Percentiles rank a stretch among this genome's conserved stretches.
Conservation (phyloP, 257 asterid genomes). For the Thymus mandschuricus region DNA sequence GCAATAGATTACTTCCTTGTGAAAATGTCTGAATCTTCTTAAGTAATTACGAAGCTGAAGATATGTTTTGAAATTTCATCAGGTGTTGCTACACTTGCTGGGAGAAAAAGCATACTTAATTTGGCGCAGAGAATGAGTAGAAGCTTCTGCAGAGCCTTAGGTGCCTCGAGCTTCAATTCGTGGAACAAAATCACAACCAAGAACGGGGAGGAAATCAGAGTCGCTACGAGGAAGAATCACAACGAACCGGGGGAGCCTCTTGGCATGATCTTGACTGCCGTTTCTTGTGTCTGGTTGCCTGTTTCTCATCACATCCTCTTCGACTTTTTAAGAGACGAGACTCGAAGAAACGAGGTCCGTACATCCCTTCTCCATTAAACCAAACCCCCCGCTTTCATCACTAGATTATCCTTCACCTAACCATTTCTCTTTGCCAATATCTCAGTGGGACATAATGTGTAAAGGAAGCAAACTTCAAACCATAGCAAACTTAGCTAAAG, state of each 20-base stretch:
- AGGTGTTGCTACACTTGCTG: constrained; percentile 86
- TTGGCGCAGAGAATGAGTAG: constrained; percentile 81
- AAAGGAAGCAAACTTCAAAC: constrained; percentile 57
- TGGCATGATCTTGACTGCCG: constrained; percentile 75
- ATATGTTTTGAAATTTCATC: constrained; percentile 18
- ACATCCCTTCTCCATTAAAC: background rate
- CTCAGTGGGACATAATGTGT: constrained; percentile 81
- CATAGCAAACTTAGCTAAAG: constrained; percentile 78
- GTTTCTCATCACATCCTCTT: constrained; percentile 63
- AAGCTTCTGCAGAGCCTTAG: constrained; percentile 67
- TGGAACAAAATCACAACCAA: constrained; percentile 72
- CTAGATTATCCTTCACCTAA: background rate
- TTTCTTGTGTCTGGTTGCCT: constrained; percentile 79
- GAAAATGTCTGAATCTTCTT: background rate
- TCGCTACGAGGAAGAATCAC: constrained; percentile 67
- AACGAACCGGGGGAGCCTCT: constrained; percentile 76
- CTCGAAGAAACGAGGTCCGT: constrained; percentile 66
- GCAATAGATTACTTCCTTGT: background rate
- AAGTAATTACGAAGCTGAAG: background rate
- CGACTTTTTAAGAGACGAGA: constrained; percentile 78
- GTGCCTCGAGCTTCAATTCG: constrained; percentile 71
- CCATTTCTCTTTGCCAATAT: constrained; percentile 19
- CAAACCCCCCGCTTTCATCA: background rate
- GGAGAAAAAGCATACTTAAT: constrained; percentile 76
- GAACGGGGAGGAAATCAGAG: constrained; percentile 73